These are phyloP conservation scores for Diaporthe longicolla DNA, from an alignment of 2,329 filamentous ascomycete genomes.

Conservation along the genomic window DNA sequence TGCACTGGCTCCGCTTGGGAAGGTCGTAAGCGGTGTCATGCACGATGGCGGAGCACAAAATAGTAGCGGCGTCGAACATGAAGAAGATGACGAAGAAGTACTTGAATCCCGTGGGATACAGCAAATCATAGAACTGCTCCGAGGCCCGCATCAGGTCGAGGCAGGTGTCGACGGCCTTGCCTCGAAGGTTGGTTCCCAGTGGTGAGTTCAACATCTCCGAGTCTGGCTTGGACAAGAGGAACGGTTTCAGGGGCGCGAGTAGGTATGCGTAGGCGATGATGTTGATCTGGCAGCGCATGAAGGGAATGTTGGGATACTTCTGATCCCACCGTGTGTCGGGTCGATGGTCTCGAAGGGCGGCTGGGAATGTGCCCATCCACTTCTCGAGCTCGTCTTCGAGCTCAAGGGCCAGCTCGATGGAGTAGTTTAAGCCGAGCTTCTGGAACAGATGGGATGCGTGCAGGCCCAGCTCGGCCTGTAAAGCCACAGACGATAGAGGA, in stretches of 20 bases:
- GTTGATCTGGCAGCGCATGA: conserved; percentile 50
- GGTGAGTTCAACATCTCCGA: conserved; percentile 43
- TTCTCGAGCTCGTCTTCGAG: conserved; percentile 47
- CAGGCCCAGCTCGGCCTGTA: conserved; percentile 41
- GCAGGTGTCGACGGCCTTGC: conserved; percentile 46
- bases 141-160: conserved; percentile 44
- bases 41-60: conserved; percentile 49
- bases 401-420: conserved; percentile 39
- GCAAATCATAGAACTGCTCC: conserved; percentile 46
- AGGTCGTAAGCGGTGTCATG: conserved; percentile 48
- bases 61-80: conserved; percentile 50
- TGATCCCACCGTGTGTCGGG: conserved; percentile 49
- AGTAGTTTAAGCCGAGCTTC: conserved; percentile 25
- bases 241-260: conserved; percentile 47
- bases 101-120: conserved; percentile 46
- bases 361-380: conserved; percentile 44
- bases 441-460: conserved; percentile 40
- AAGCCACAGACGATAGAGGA: conserved; percentile 37
- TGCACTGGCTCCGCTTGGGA: conserved; percentile 46
- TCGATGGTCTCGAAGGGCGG: conserved; percentile 45
- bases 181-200: conserved; percentile 44
- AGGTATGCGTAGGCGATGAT: conserved; percentile 48
- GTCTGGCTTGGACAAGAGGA: conserved; percentile 45
- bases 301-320: conserved; percentile 47
- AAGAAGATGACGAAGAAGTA: conserved; percentile 51